phyloP scores from a whole-genome alignment of 2,329 filamentous ascomycete species.

The Trichoderma koningii region DNA sequence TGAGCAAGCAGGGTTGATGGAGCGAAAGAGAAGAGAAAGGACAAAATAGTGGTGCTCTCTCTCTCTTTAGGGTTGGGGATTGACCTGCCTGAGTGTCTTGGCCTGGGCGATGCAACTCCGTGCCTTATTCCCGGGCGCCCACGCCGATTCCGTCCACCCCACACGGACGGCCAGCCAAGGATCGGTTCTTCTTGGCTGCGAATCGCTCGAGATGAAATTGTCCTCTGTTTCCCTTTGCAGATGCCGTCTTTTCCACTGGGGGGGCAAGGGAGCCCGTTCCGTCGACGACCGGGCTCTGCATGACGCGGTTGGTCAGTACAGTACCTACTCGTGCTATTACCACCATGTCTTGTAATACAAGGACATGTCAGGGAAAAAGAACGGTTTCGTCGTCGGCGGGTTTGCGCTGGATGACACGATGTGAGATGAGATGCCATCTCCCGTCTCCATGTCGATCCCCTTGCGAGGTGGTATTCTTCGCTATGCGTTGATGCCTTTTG shows the following conservation, averaged over 20 bases:
- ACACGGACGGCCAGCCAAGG: not conserved
- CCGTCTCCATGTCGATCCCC: no score
- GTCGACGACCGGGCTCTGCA: conserved; percentile 1
- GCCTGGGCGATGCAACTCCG: conserved; percentile 13
- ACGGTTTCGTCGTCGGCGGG: not conserved
- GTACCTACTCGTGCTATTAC: no score
- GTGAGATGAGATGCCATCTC: not conserved
- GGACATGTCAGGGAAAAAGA: no score
- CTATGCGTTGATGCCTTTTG: not conserved
- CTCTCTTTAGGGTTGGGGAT: conserved; percentile 11
- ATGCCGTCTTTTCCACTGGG: conserved; percentile 21
- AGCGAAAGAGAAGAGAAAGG: not conserved
- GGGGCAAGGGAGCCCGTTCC: not conserved
- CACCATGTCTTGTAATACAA: no score
- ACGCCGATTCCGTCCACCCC: conserved; percentile 18
- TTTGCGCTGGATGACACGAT: conserved; percentile 3
- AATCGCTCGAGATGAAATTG: not conserved
- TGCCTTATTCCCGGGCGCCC: conserved; percentile 21
- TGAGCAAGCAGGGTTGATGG: not conserved
- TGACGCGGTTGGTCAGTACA: not conserved
- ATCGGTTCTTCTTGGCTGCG: no score
- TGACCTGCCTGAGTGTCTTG: conserved; percentile 1
- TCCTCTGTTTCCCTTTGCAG: not conserved
- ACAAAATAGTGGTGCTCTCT: conserved; percentile 1
- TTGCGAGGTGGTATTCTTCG: not conserved